Base-by-base conservation (phyloP, 1,284 basidiomycete species). In the Pseudozyma tsukubaensis region DNA sequence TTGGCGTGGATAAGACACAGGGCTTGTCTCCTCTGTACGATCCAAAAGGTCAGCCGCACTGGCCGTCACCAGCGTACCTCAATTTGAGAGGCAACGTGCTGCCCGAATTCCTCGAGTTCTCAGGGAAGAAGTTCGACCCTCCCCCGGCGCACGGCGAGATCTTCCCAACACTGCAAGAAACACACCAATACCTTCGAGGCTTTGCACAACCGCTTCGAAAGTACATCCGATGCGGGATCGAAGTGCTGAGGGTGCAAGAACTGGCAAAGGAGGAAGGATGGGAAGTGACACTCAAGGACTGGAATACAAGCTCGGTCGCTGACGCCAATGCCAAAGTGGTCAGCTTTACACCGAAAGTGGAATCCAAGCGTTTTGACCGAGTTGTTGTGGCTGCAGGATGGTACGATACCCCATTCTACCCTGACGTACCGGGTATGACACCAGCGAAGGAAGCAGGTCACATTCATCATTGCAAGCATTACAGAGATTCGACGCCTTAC, bases 401-500 rank as follows among this genome's bases (percentile, higher is more conserved):
- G 76, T 78, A 77, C 59, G 79, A 81, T 49, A 64, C 67, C 3
- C 79, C 79, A 2, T 58, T 63, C 49, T 82, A 77, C 45, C 78
- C 80, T 1, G 48, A 59, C 24, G 61, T 67, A 1, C 53, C 57
- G 0, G 80, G 80, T 0, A 56, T 80, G 5, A 35, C 59, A 1
- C n/a, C 57, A 12, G 79, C 76, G 1, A 54, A 45, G 4, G 16
- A 52, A 12, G 43, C 47, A 8, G 72, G 72, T 1, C 52, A 69
- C 36, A 45, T 82, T 14, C 77, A 81, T 36, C 79, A 81, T 59
- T 78, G 77, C 49, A 82, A 82, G 44, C 79, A 80, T 61, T 82
- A 82, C 48, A 69, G 80, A 37, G 71, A 72, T 16, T 68, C 69
- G n/a, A 50, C 36, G 8, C 34, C 65, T 5, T 79, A 77, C 55